Evolutionary conservation across 441 rosid genomes (phyloP).

Genomic region (Lepidium campestre): DNA sequence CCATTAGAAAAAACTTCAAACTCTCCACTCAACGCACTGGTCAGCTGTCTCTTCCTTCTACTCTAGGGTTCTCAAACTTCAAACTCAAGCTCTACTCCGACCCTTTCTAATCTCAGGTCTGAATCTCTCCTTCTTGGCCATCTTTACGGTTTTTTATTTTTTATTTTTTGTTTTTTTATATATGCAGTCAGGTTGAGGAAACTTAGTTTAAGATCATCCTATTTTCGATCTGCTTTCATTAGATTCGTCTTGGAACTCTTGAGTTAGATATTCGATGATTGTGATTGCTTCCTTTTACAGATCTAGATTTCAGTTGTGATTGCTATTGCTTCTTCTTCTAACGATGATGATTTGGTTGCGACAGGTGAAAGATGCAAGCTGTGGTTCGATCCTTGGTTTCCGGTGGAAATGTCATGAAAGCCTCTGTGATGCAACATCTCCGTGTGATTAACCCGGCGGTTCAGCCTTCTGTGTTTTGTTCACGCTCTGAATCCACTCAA

Average conservation of each 20-base stretch:
- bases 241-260: not conserved
- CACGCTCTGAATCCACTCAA: conserved; percentile 51
- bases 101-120: conserved; percentile 20
- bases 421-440: conserved; percentile 47
- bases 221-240: not conserved
- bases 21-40: conserved; percentile 22
- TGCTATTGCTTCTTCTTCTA: not conserved
- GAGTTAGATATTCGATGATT: not conserved
- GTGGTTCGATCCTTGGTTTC: conserved; percentile 38
- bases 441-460: conserved; percentile 53
- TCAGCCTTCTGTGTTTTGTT: conserved; percentile 48
- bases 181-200: not conserved
- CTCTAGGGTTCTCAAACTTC: conserved; percentile 19
- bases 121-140: not conserved
- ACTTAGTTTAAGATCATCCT: not conserved
- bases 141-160: not conserved
- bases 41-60: conserved; percentile 21
- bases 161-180: too few species aligned
- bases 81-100: not conserved
- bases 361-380: conserved; percentile 56
- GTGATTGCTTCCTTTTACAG: not conserved
- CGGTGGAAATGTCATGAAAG: conserved; percentile 52
- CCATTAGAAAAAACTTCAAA: conserved; percentile 13
- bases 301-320: conserved; percentile 2
- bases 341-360: not conserved